phyloP scores from a whole-genome alignment of 305 asterid species.

The Caryopteris hybrid region DNA sequence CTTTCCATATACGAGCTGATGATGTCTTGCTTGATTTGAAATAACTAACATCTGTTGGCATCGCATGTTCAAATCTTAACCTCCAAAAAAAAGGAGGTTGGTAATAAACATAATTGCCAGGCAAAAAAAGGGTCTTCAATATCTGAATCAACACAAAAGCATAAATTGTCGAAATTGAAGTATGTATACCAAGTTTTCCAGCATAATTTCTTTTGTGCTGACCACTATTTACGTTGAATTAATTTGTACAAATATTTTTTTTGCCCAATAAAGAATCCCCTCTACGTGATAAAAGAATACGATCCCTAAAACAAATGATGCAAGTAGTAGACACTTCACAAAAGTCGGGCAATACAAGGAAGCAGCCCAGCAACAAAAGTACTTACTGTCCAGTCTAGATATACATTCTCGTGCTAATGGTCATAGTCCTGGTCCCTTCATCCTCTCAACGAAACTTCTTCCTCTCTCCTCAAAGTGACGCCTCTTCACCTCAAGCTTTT shows the following conservation, averaged over 20 bases:
- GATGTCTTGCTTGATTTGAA: too few relatives aligned
- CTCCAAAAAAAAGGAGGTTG: too few relatives aligned
- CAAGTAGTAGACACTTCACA: background rate
- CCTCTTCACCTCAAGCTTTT: constrained; percentile 80
- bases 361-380: background rate
- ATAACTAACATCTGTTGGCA: too few relatives aligned
- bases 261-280: background rate
- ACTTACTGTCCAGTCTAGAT: constrained; percentile 21
- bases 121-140: too few relatives aligned
- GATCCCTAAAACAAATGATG: constrained; percentile 6
- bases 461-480: constrained; percentile 82
- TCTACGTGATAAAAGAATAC: constrained; percentile 7
- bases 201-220: background rate
- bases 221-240: background rate
- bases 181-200: background rate
- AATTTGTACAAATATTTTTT: constrained; percentile 6
- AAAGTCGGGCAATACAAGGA: background rate
- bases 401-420: background rate
- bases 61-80: too few relatives aligned
- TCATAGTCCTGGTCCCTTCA: constrained; percentile 50
- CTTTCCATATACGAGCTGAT: background rate
- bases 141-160: background rate
- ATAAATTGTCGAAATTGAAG: background rate
- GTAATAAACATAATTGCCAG: background rate
- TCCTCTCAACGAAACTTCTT: constrained; percentile 69